A percentile compares a stretch with the other conserved stretches of the same genome.
Conservation (phyloP, 2,329 filamentous ascomycete genomes). For the Sphaerulina populicola region DNA sequence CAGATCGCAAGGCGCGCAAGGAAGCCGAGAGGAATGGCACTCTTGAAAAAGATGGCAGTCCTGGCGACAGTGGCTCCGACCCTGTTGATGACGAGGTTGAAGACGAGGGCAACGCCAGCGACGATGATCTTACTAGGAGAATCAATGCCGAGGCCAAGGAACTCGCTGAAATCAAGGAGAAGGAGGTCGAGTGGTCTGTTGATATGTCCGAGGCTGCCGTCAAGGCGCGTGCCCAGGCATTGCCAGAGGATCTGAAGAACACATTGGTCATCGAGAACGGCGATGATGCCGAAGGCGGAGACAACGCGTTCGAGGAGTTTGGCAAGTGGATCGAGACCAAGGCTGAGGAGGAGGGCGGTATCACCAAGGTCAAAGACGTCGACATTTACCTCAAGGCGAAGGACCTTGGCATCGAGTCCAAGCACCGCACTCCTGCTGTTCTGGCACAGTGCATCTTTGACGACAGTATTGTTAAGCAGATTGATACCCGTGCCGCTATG, state of each 20-base stretch:
- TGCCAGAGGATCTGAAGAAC: constrained; percentile 92
- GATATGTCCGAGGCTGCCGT: constrained; percentile 94
- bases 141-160: constrained; percentile 61
- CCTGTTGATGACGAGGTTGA: constrained; percentile 56
- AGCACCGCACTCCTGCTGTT: constrained; percentile 87
- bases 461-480: constrained; percentile 79
- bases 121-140: constrained; percentile 80
- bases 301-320: constrained; percentile 77
- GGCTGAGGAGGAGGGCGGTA: constrained; percentile 58
- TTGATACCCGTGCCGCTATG: constrained; percentile 72
- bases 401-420: constrained; percentile 86
- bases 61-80: constrained; percentile 59
- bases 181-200: constrained; percentile 90
- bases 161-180: constrained; percentile 58
- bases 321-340: constrained; percentile 86
- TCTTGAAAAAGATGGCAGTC: constrained; percentile 49
- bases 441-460: constrained; percentile 91
- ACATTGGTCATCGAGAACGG: constrained; percentile 59
- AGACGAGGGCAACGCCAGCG: constrained; percentile 63
- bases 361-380: constrained; percentile 75
- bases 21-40: constrained; percentile 49
- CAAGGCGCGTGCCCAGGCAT: constrained; percentile 83
- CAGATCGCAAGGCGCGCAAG: constrained; percentile 75
- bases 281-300: constrained; percentile 72
- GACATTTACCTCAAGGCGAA: constrained; percentile 95